Evolutionary conservation across 1,284 basidiomycete species (phyloP), one percentile per base, ranked within the genome.

Genomic region (Leccinum pachyderme): DNA sequence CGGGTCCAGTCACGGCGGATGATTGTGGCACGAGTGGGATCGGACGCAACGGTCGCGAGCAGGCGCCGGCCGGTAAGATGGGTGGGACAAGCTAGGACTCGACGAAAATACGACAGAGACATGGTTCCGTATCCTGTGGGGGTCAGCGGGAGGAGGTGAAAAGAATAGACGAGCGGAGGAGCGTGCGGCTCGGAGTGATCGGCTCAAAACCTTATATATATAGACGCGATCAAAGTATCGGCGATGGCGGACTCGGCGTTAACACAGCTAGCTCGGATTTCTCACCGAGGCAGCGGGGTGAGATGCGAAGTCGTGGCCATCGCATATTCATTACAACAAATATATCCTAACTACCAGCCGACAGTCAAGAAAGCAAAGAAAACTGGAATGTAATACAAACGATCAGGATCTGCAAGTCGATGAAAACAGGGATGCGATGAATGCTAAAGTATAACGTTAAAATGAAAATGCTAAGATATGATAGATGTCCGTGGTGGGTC

Each of bases 1-100:
- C 80, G 84, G 32, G 78, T 75, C 89, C 89, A 91, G 57, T 81
- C 73, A 60, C 80, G 77, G 25, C 81, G 77, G 39, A 77, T 73
- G 12, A 70, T 48, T 18, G 72, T 57, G 25, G 59, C 28, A 7
- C 69, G 60, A 6, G 70, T 59, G 22, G 72, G 54, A 24, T 73
- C 53, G 3, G 63, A 63, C 5, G 81, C 78, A 65, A 87, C 82
- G 1, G 85, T 90, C 9, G 88, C 87, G 32, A 89, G 77, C 18
- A 79, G 65, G 32, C 87, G 77, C 35, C 70, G 50, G 72, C 53
- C 54, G 57, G 61, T 22, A 51, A 56, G 35, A 62, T 56, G 37
- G 50, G 61, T 47, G 55, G 56, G 49, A 46, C 44, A 55, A 24
- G 33, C 37, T 2, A 62, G 29, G 33, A 52, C 25, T 24, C 50